Evolutionary conservation across 225 moss, liverwort and hornwort species (phyloP), one percentile per base, ranked within the genome.

Genomic region (Straminergon stramineum): DNA sequence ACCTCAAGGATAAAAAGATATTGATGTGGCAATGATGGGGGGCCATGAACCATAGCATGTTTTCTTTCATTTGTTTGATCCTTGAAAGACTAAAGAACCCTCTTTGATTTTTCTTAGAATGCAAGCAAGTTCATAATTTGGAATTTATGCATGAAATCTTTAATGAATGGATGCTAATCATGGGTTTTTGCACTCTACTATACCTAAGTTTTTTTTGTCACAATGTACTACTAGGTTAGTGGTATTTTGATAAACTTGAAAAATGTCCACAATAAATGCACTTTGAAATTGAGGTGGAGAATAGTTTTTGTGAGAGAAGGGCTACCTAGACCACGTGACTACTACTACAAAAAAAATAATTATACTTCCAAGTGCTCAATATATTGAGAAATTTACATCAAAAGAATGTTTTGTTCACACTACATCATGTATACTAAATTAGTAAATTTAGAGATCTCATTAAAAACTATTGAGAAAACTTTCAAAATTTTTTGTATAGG

Each of bases 301-400:
- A 41, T 3, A 41, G 26, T 26, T 39, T 39, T 34, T 41, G 24
- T 14, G 4, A 5, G 13, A 14, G 2, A 41, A 0, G 1, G 4
- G 23, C 13, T 24, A 23, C 4, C 14, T 39, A n/a, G 8, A 70
- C 7, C 23, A 23, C 35, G 39, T 22, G 23, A n/a, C 13, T 13
- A 39, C 4, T 0, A 69, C n/a, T 7, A n/a, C n/a, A n/a, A 22
- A 13, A n/a, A 19, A 22, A 7, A 11, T 1, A 18, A 6, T 3
- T 5, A 37, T 11, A 20, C 7, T n/a, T 2, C 12, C 35, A 69
- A n/a, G 2, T 22, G 13, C 22, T 69, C 1, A 1, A 39, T 39
- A 39, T 39, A 22, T n/a, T 69, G 7, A 68, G 7, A 67, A 69
- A 13, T 69, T 21, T n/a, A n/a, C 22, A 39, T 39, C 2, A 23